phyloP scores from a whole-genome alignment of 2,329 filamentous ascomycete genomes.

The Fusarium pseudoanthophilum region DNA sequence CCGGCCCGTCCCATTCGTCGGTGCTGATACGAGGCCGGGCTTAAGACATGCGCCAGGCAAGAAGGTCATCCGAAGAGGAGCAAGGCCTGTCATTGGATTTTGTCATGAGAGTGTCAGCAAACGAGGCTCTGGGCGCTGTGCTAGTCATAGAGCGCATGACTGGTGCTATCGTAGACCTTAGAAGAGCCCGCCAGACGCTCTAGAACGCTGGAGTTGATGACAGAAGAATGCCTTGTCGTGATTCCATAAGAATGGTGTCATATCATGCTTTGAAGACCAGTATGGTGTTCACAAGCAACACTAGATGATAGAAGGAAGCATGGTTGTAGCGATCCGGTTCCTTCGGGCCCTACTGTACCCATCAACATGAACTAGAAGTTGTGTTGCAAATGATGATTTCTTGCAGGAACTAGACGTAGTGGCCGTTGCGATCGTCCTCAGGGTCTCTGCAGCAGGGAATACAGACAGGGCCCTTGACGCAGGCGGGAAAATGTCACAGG shows the following conservation, averaged over 20 bases:
- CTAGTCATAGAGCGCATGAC: conserved; percentile 8
- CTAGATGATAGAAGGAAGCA: not conserved
- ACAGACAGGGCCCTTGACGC: conserved; percentile 23
- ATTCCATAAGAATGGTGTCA: conserved; percentile 28
- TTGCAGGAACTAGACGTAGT: conserved; percentile 4
- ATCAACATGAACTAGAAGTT: not conserved
- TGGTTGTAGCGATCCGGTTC: conserved; percentile 27
- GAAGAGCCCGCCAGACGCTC: conserved; percentile 16
- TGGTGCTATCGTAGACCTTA: conserved; percentile 6
- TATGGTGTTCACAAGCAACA: conserved; percentile 6
- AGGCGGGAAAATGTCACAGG: conserved; percentile 14
- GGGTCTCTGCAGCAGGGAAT: conserved; percentile 28
- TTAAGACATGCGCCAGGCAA: conserved; percentile 36
- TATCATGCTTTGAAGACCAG: not conserved
- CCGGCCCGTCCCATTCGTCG: conserved; percentile 38
- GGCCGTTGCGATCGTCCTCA: conserved; percentile 29
- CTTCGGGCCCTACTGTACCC: conserved; percentile 20
- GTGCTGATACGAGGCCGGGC: conserved; percentile 38
- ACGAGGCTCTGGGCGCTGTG: conserved; percentile 29
- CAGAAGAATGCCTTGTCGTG: not conserved
- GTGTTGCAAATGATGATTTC: not conserved
- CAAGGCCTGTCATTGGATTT: conserved; percentile 23
- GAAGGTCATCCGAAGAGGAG: conserved; percentile 32
- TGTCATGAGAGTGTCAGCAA: conserved; percentile 10
- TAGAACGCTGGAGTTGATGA: not conserved